Percentiles rank a stretch among this genome's conserved stretches.
Evolutionary conservation across 1,284 basidiomycete species (phyloP).

Genomic region (Porogramme epimiltina): DNA sequence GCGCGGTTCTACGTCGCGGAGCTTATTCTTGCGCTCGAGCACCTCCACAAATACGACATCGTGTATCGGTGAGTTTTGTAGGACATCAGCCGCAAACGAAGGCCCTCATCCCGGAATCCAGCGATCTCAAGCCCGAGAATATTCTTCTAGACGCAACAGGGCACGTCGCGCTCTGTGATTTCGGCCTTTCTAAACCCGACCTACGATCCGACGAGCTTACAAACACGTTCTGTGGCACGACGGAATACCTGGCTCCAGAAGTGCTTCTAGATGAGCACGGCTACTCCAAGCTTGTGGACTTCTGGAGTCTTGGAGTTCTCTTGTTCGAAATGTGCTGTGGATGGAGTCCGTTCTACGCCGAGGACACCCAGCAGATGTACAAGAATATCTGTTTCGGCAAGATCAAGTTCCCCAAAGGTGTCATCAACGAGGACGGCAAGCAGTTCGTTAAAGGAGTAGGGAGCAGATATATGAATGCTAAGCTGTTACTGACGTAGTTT

Average conservation of each 20-base stretch:
- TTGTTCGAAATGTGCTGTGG: slow-evolving; percentile 99
- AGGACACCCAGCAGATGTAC: slow-evolving; percentile 99
- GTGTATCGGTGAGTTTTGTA: slow-evolving; percentile 79
- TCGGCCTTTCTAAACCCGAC: slow-evolving; percentile 96
- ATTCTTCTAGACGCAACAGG: slow-evolving; percentile 96
- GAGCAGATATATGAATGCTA: too few species aligned
- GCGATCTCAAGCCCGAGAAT: slow-evolving; percentile 96
- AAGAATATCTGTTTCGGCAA: slow-evolving; percentile 99
- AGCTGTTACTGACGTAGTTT: too few species aligned
- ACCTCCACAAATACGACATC: slow-evolving; percentile 96
- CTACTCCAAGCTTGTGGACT: slow-evolving; percentile 98
- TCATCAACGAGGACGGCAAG: slow-evolving; percentile 98
- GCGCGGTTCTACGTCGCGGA: slow-evolving; percentile 97
- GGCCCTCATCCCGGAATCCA: slow-evolving; percentile 28
- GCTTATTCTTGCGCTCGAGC: slow-evolving; percentile 90
- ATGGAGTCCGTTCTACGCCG: slow-evolving; percentile 99
- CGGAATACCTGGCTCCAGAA: slow-evolving; percentile 97
- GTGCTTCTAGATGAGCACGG: slow-evolving; percentile 99
- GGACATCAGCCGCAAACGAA: not conserved
- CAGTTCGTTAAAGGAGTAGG: slow-evolving; percentile 96
- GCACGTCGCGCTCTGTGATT: slow-evolving; percentile 95
- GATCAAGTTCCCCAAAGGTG: slow-evolving; percentile 97
- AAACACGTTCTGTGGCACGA: slow-evolving; percentile 97
- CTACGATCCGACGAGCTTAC: slow-evolving; percentile 93
- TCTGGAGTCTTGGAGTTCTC: slow-evolving; percentile 94